Percentiles rank a stretch among this genome's conserved stretches.
Evolutionary conservation across 2,329 filamentous ascomycete genomes (phyloP).

Genomic region (Periconia macrospinosa): DNA sequence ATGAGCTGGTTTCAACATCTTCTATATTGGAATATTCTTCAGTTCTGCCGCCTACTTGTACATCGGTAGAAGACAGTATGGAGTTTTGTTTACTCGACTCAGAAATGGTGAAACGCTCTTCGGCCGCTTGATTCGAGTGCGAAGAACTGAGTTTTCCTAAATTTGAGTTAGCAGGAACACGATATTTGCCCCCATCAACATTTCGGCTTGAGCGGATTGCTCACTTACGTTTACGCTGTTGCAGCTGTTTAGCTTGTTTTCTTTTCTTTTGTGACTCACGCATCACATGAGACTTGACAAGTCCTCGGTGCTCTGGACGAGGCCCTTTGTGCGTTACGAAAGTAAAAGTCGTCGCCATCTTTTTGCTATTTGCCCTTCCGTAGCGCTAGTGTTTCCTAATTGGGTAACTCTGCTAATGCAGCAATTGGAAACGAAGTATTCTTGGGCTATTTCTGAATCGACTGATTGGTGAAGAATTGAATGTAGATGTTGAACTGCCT

Average conservation of each 20-base stretch:
- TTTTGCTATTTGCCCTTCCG: not conserved
- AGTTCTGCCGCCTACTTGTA: too few relatives aligned
- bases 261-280: slow-evolving; percentile 19
- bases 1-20: too few relatives aligned
- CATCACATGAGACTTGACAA: slow-evolving; percentile 24
- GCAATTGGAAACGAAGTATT: not conserved
- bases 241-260: slow-evolving; percentile 17
- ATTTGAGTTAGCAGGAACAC: not conserved
- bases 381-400: not conserved
- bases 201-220: not conserved
- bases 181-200: not conserved
- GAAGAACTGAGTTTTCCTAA: not conserved
- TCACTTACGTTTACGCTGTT: not conserved
- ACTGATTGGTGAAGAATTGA: too few relatives aligned
- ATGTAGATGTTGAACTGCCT: too few relatives aligned
- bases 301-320: slow-evolving; percentile 15
- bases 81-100: too few relatives aligned
- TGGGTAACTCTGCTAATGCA: not conserved
- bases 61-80: too few relatives aligned
- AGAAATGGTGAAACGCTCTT: too few relatives aligned
- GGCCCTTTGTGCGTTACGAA: slow-evolving; percentile 22
- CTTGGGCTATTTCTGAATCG: too few relatives aligned
- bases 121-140: too few relatives aligned
- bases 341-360: slow-evolving; percentile 19
- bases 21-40: too few relatives aligned